Base-by-base conservation (phyloP, 495 filamentous ascomycete species). In the Pseudomonodictys pantanalensis region DNA sequence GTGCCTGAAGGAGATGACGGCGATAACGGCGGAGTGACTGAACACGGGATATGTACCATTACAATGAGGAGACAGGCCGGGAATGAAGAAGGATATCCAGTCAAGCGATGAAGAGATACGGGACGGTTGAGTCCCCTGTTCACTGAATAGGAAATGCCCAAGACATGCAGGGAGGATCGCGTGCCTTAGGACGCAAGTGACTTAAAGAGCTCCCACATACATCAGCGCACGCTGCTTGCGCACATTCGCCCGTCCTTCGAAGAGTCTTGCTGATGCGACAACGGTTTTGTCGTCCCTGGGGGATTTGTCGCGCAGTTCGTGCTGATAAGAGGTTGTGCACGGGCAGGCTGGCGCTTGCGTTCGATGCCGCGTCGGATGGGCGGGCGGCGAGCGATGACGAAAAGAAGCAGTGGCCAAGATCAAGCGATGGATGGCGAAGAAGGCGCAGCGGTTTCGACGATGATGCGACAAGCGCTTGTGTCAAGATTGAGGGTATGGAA, bases 211-310 rank as follows among this genome's bases (percentile, higher is more conserved):
- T 60, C 18, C 56, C 46, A 60, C 56, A 60, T 60, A 60, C 56
- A 60, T 60, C 44, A 52, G 56, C 48, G 48, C 48, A 52, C 56
- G 47, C 48, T 60, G 17, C 52, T 23, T 60, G 56, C 56, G 56
- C 47, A 52, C 47, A 23, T 20, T 28, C 12, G 20, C 17, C 35
- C 23, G 11, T 17, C 39, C 26, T 24, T 15, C 56, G 25, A 47
- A 1, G 29, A 18, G 25, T 35, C 25, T 29, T 24, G 23, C 38
- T 46, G 12, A 15, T 39, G 56, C 56, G 56, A 52, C 56, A 50
- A 32, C 46, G 17, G 48, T 11, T 2, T 18, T 3, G 35, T 30
- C 24, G 52, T 7, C 24, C 1, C 10, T n/a, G n/a, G 11, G 46
- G 24, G 32, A 46, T 20, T 42, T 58, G 23, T 43, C 23, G 33